These are phyloP conservation scores for Morella rubra DNA, from an alignment of 306 rosid genomes.

Conservation along the genomic window DNA sequence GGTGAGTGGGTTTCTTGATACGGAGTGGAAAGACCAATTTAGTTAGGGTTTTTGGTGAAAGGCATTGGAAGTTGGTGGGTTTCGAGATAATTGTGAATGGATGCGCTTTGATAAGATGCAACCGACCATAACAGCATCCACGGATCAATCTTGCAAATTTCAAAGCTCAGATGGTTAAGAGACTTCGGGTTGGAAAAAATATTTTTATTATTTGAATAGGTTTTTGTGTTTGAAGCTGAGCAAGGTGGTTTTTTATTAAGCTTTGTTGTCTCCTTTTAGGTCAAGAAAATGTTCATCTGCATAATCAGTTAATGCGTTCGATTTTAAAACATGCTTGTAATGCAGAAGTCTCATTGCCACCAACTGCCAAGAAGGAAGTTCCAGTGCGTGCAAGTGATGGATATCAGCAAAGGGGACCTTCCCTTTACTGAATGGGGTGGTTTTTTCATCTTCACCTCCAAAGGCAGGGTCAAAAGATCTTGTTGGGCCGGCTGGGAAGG, in stretches of 20 bases:
- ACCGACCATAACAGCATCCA: constrained; percentile 61
- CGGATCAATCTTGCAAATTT: constrained; percentile 80
- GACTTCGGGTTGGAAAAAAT: constrained; percentile 64
- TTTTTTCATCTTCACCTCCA: constrained; percentile 61
- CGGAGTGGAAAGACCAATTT: neutral
- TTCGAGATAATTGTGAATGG: constrained; percentile 42
- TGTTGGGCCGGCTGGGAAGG: constrained; percentile 87
- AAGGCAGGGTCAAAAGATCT: constrained; percentile 63
- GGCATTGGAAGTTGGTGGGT: constrained; percentile 1
- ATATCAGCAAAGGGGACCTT: constrained; percentile 46
- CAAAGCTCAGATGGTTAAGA: constrained; percentile 69
- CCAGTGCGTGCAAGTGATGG: constrained; percentile 35
- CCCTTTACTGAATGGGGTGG: constrained; percentile 74
- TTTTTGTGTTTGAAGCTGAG: constrained; percentile 85
- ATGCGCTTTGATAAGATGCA: constrained; percentile 74
- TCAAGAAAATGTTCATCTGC: constrained; percentile 69
- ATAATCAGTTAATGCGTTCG: constrained; percentile 74
- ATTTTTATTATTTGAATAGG: constrained; percentile 65
- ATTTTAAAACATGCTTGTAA: constrained; percentile 88
- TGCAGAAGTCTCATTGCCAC: constrained; percentile 72
- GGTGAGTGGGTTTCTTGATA: neutral
- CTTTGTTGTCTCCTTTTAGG: constrained; percentile 58
- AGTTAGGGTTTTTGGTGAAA: no score
- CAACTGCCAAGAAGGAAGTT: constrained; percentile 60
- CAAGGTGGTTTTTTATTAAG: constrained; percentile 74